phyloP scores from a whole-genome alignment of 129 eudicot genomes.

The Artemisia annua region DNA sequence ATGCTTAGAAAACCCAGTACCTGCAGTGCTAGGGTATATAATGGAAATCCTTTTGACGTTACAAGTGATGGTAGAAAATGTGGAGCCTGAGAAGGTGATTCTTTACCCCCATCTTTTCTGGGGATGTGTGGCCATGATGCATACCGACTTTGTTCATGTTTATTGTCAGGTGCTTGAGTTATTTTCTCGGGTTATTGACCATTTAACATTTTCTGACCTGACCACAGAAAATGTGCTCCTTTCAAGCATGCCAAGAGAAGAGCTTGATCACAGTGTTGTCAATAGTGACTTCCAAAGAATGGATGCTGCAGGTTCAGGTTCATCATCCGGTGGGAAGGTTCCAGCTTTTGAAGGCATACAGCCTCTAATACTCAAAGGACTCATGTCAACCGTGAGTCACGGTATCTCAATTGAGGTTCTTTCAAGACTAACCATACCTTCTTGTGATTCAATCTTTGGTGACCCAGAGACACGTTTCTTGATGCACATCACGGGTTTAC shows the following conservation, averaged over 20 bases:
- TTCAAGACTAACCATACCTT: slow-evolving; percentile 70
- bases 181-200: slow-evolving; percentile 76
- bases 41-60: slow-evolving; percentile 87
- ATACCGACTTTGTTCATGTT: slow-evolving; percentile 84
- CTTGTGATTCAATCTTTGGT: slow-evolving; percentile 87
- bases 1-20: slow-evolving; percentile 77
- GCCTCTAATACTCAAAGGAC: slow-evolving; percentile 89
- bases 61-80: slow-evolving; percentile 95
- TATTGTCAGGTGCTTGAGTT: slow-evolving; percentile 94
- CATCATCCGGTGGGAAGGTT: slow-evolving; percentile 47
- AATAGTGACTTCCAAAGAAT: slow-evolving; percentile 53
- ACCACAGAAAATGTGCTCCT: slow-evolving; percentile 91
- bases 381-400: slow-evolving; percentile 88
- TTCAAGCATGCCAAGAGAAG: slow-evolving; percentile 94
- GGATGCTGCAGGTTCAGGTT: slow-evolving; percentile 43
- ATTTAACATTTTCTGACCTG: slow-evolving; percentile 68
- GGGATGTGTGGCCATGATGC: slow-evolving; percentile 99
- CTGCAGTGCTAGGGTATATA: slow-evolving; percentile 74
- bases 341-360: slow-evolving; percentile 88
- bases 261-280: slow-evolving; percentile 49
- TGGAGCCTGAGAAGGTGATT: slow-evolving; percentile 92
- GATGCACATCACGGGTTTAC: slow-evolving; percentile 84
- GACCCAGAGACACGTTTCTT: slow-evolving; percentile 77
- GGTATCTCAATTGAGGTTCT: slow-evolving; percentile 76
- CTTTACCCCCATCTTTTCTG: slow-evolving; percentile 95